Evolutionary conservation across 306 rosid species (phyloP).

Genomic region (Arachis hypogaea): DNA sequence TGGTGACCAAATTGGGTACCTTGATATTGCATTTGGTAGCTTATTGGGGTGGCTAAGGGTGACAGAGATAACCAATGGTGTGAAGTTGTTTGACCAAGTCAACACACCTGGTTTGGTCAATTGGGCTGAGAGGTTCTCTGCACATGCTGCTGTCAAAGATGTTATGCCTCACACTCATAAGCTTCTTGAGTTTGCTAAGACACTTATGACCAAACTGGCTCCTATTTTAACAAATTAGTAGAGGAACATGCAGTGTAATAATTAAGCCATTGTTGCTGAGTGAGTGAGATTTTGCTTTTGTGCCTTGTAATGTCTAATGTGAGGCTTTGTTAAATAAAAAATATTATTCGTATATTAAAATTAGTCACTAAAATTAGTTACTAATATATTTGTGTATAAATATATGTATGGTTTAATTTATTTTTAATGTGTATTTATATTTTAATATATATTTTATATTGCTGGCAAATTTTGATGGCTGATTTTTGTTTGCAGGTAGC

Average conservation of each 20-base stretch:
- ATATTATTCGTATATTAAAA: too few species aligned
- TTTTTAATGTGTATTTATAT: too few species aligned
- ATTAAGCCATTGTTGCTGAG: not conserved
- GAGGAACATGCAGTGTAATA: not conserved
- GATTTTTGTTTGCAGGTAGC: too few species aligned
- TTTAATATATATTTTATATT: too few species aligned
- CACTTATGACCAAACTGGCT: conserved; percentile 14
- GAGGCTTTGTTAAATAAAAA: too few species aligned
- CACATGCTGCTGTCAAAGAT: conserved; percentile 49
- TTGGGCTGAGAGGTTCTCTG: conserved; percentile 54
- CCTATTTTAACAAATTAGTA: not conserved
- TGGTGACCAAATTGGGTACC: conserved; percentile 53
- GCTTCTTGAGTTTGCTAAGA: conserved; percentile 54
- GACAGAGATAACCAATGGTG: conserved; percentile 37
- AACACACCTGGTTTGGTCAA: conserved; percentile 48
- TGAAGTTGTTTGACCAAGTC: conserved; percentile 47
- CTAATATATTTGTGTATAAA: too few species aligned
- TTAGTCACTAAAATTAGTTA: too few species aligned
- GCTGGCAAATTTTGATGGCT: too few species aligned
- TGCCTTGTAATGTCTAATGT: too few species aligned
- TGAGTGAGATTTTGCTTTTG: too few species aligned
- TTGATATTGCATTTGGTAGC: conserved; percentile 65
- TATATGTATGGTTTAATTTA: too few species aligned
- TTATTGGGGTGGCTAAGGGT: conserved; percentile 57
- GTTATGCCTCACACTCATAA: conserved; percentile 52